Evolutionary conservation across 495 filamentous ascomycete species (phyloP), one percentile per base, ranked within the genome.

Genomic region (Neurospora cerealis): DNA sequence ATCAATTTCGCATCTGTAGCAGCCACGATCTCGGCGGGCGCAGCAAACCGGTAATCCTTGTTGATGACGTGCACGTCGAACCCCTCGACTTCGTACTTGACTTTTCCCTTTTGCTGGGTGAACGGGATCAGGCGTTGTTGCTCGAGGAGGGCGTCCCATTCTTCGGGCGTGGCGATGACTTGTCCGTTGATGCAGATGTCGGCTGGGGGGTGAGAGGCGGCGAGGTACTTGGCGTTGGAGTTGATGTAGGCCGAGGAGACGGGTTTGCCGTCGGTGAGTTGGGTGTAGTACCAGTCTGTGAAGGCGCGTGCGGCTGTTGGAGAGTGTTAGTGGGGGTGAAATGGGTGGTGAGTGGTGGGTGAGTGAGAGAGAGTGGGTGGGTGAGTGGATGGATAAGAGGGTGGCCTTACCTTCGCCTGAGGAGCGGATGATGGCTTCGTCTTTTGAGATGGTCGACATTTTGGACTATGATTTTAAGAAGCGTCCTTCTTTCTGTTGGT

Each of bases 51-150:
- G 82, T 89, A 92, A 73, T 87, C 85, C 24, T 85, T 85, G 81
- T 94, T 93, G 76, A 96, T 83, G 54, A 93, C 87, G 70, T 94
- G 92, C 78, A 88, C 90, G 80, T 96, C 91, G 73, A 88, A 90
- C 8, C 85, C 87, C 75, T 91, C 88, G 5, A 92, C 84, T 62
- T 93, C 90, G 80, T 93, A 84, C 32, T 60, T 69, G 19, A 84
- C 78, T 32, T 54, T 46, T 10, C 24, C 32, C 54, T 69, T 70
- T 69, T 73, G 32, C 5, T 19, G 37, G 38, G 54, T 42, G 5
- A 46, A 74, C 1, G 75, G 71, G 21, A 48, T 40, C 17, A 66
- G 13, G 60, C 81, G 80, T 73, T 84, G 83, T 32, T 79, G 42
- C 66, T 79, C 79, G 7, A 85, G 83, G 24, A 84, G 60, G 36